A percentile compares a stretch with the other conserved stretches of the same genome.
Evolutionary conservation across 192 early-diverging fungal genomes (phyloP).

Genomic region (Chytriomyces hyalinus): DNA sequence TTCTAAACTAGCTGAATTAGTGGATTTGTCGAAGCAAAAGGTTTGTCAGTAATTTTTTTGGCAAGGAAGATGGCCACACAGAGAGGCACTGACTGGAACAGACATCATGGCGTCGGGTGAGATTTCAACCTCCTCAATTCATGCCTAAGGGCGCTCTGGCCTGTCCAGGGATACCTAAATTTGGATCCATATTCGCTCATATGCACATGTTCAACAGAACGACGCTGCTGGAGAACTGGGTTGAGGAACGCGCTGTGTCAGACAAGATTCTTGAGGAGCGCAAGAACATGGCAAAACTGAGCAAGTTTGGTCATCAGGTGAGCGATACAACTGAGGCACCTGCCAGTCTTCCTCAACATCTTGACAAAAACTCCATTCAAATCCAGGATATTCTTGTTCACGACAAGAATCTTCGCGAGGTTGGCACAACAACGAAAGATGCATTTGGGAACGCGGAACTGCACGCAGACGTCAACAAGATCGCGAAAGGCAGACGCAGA

Average conservation of each 20-base stretch:
- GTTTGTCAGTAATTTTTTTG: neutral
- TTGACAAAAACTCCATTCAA: constrained; percentile 1
- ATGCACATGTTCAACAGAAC: constrained; percentile 15
- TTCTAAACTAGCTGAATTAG: too few relatives aligned
- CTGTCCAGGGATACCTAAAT: too few relatives aligned
- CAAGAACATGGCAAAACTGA: constrained; percentile 37
- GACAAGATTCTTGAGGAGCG: constrained; percentile 47
- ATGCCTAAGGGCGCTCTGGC: neutral
- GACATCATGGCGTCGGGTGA: constrained; percentile 53
- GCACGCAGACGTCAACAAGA: constrained; percentile 8
- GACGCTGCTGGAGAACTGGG: constrained; percentile 63
- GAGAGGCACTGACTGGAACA: constrained; percentile 55
- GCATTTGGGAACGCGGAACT: neutral
- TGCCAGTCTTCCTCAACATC: neutral
- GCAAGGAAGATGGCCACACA: constrained; percentile 1
- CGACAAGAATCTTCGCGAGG: constrained; percentile 3
- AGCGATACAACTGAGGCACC: neutral
- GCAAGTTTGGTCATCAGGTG: constrained; percentile 49
- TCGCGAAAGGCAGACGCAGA: constrained; percentile 27
- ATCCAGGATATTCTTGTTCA: constrained; percentile 33
- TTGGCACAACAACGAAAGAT: constrained; percentile 7
- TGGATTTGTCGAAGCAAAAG: neutral
- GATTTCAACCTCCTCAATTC: neutral
- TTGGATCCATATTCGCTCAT: too few relatives aligned
- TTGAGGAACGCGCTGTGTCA: constrained; percentile 59